phyloP scores from a whole-genome alignment of 2,329 filamentous ascomycete genomes.

The Zasmidium citrigriseum region DNA sequence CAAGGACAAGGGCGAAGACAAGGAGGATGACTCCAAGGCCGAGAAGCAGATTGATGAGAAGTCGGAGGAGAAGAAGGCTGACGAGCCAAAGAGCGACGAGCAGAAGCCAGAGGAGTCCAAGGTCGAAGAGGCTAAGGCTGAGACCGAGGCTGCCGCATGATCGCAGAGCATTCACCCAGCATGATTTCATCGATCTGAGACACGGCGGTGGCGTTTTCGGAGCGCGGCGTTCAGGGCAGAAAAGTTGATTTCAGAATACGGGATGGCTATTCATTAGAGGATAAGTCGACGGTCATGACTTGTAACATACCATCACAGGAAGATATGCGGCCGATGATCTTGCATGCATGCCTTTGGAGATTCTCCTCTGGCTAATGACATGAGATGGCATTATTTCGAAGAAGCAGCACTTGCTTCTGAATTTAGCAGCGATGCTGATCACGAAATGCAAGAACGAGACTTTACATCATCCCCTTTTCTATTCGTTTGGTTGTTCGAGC shows the following conservation, averaged over 20 bases:
- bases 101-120: not conserved
- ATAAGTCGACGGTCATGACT: not conserved
- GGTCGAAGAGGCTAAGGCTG: not conserved
- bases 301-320: not conserved
- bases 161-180: not conserved
- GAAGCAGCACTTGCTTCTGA: too few species aligned
- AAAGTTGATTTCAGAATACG: not conserved
- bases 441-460: too few species aligned
- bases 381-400: too few species aligned
- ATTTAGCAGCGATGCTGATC: too few species aligned
- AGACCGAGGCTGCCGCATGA: not conserved
- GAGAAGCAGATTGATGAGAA: not conserved
- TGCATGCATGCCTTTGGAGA: not conserved
- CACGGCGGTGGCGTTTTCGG: not conserved
- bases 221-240: not conserved
- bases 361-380: not conserved
- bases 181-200: not conserved
- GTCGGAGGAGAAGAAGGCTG: not conserved
- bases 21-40: not conserved
- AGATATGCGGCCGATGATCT: not conserved
- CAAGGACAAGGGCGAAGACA: slow-evolving; percentile 13
- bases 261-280: too few species aligned
- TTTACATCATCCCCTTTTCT: too few species aligned
- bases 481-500: too few species aligned
- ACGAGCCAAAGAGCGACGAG: not conserved